phyloP scores from a whole-genome alignment of 768 basidiomycete genomes.

The Cystofilobasidium macerans region DNA sequence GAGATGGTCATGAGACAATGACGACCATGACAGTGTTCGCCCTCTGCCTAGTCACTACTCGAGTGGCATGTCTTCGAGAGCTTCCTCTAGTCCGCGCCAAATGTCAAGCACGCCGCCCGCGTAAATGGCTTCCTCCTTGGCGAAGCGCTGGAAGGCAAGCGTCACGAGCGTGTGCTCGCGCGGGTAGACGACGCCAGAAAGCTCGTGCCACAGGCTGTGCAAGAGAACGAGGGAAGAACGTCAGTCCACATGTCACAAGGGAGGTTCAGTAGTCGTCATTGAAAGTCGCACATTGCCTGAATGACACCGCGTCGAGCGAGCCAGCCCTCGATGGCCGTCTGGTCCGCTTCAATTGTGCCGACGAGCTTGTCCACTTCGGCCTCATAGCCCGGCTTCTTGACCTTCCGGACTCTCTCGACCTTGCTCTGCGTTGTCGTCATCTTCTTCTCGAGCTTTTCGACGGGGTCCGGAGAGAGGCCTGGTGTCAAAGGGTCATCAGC shows the following conservation, averaged over 20 bases:
- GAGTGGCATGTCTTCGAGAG: slow-evolving; percentile 70
- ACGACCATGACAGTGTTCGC: neutral
- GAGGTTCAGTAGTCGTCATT: too few species aligned
- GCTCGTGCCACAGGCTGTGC: slow-evolving; percentile 82
- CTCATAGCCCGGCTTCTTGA: slow-evolving; percentile 72
- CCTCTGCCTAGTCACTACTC: slow-evolving; percentile 43
- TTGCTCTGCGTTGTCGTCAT: slow-evolving; percentile 65
- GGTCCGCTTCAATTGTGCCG: slow-evolving; percentile 68
- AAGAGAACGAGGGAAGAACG: neutral
- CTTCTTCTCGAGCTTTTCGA: slow-evolving; percentile 75
- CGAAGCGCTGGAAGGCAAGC: slow-evolving; percentile 59
- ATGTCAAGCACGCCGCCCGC: slow-evolving; percentile 53
- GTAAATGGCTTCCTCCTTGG: slow-evolving; percentile 61
- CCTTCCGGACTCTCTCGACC: slow-evolving; percentile 54
- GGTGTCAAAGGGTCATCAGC: neutral
- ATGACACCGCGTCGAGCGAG: slow-evolving; percentile 75
- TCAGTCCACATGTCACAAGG: too few species aligned
- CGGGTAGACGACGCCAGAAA: slow-evolving; percentile 84
- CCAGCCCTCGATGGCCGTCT: slow-evolving; percentile 61
- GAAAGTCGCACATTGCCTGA: slow-evolving; percentile 65
- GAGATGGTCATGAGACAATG: too few species aligned
- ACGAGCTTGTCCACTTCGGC: slow-evolving; percentile 69
- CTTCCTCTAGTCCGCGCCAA: slow-evolving; percentile 63
- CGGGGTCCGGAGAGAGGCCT: slow-evolving; percentile 69
- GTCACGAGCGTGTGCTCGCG: slow-evolving; percentile 73